Conservation (phyloP, 495 filamentous ascomycete species). For the Polyplosphaeria fusca region DNA sequence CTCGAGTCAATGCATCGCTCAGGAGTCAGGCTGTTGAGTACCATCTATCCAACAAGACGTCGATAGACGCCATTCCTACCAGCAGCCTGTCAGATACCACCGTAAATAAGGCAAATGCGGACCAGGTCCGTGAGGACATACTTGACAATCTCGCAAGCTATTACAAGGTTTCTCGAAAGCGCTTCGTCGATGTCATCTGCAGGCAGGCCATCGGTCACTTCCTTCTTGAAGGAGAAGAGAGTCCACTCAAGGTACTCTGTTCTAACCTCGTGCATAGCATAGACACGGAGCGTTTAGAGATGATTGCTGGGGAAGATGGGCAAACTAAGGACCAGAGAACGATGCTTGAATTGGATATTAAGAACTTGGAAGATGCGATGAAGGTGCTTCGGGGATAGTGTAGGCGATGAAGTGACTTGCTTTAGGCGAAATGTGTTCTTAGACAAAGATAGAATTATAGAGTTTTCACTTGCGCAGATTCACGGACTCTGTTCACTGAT, state of each 20-base stretch:
- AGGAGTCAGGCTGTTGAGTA: background rate
- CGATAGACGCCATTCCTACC: background rate
- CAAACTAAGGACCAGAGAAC: constrained; percentile 8
- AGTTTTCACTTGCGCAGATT: too few relatives aligned
- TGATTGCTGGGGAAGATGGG: constrained; percentile 7
- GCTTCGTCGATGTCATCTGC: constrained; percentile 8
- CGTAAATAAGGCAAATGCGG: constrained; percentile 2
- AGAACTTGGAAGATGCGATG: constrained; percentile 11
- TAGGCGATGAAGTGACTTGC: too few relatives aligned
- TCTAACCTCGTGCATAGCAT: constrained; percentile 3
- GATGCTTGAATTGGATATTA: background rate
- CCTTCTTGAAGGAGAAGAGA: constrained; percentile 10
- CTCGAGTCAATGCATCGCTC: background rate
- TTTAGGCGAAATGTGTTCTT: too few relatives aligned
- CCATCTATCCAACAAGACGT: too few relatives aligned
- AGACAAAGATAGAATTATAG: too few relatives aligned
- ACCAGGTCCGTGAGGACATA: constrained; percentile 12
- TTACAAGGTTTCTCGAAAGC: constrained; percentile 17
- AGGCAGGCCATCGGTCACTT: constrained; percentile 13
- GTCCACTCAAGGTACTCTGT: constrained; percentile 7
- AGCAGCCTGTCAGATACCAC: background rate
- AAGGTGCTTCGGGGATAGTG: constrained; percentile 10
- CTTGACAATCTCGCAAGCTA: constrained; percentile 7
- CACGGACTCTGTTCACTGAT: too few relatives aligned
- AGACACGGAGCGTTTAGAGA: constrained; percentile 1